Conservation (phyloP, 108 stramenopile genomes). For the Nannochloropsis salina region DNA sequence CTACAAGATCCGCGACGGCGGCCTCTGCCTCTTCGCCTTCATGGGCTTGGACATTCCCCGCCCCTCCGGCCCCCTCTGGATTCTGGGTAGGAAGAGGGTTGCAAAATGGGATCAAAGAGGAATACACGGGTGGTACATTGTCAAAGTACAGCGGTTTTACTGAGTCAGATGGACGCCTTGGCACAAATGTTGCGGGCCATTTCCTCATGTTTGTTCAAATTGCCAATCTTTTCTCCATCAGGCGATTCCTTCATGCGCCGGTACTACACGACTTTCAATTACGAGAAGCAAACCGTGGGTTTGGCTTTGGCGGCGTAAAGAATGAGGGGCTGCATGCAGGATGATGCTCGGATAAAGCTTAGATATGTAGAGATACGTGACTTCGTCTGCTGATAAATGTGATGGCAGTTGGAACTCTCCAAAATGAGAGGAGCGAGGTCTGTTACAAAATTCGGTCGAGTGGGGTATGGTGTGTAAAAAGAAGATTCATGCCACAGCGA, state of each 20-base stretch:
- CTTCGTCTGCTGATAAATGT: not conserved
- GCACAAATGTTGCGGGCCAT: not conserved
- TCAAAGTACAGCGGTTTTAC: not conserved
- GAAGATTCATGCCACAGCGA: no score
- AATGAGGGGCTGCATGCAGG: not conserved
- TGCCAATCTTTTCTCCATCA: not conserved
- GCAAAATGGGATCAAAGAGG: not conserved
- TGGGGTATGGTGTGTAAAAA: no score
- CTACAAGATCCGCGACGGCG: conserved; percentile 52
- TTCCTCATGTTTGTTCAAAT: not conserved
- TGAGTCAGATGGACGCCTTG: not conserved
- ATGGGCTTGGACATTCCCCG: conserved; percentile 77
- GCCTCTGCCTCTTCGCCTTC: conserved; percentile 81
- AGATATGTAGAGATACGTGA: not conserved
- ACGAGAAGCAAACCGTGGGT: not conserved
- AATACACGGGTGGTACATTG: not conserved
- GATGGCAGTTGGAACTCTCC: not conserved
- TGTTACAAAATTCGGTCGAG: no score
- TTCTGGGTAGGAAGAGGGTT: conserved; percentile 50
- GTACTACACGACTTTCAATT: not conserved
- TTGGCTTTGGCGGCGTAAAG: not conserved
- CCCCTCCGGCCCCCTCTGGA: conserved; percentile 69
- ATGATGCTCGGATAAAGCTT: not conserved
- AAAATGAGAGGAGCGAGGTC: not conserved
- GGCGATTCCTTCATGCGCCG: not conserved